phyloP scores from a whole-genome alignment of 306 rosid species.

The Rubus idaeus region DNA sequence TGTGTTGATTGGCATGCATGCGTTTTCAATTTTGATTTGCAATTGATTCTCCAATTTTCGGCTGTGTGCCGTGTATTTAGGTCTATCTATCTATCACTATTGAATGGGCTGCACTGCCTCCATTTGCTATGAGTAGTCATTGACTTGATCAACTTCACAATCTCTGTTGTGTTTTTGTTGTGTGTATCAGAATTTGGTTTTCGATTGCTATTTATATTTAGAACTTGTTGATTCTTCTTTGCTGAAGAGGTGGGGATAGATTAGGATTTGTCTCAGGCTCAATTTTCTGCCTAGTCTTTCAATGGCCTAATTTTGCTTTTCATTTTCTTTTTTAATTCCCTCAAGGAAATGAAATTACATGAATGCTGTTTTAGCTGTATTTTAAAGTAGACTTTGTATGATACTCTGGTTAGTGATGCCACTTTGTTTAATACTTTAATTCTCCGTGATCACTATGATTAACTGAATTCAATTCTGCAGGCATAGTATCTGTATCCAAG shows the following conservation, averaged over 20 bases:
- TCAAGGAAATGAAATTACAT: too few relatives aligned
- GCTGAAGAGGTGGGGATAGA: neutral
- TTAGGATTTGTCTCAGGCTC: neutral
- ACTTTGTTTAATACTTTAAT: too few relatives aligned
- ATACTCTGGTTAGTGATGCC: neutral
- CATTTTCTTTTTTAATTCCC: too few relatives aligned
- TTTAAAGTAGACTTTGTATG: neutral
- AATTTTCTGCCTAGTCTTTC: neutral
- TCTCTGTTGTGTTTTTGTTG: neutral
- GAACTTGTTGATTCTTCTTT: neutral
- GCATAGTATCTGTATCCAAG: conserved; percentile 24
- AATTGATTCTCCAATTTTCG: conserved; percentile 12
- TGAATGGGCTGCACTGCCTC: conserved; percentile 2
- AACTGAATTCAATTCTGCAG: conserved; percentile 14
- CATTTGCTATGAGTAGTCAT: neutral
- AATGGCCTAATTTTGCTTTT: too few relatives aligned
- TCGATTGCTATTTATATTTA: neutral
- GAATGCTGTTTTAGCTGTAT: neutral
- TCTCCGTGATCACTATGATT: neutral
- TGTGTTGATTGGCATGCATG: neutral
- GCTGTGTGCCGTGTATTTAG: neutral
- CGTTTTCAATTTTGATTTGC: neutral
- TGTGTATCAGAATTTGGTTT: neutral
- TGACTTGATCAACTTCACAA: conserved; percentile 2
- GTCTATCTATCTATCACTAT: conserved; percentile 1